Base-by-base conservation (phyloP, 805 yeast genomes). In the Cyberlindnera maclurae region DNA sequence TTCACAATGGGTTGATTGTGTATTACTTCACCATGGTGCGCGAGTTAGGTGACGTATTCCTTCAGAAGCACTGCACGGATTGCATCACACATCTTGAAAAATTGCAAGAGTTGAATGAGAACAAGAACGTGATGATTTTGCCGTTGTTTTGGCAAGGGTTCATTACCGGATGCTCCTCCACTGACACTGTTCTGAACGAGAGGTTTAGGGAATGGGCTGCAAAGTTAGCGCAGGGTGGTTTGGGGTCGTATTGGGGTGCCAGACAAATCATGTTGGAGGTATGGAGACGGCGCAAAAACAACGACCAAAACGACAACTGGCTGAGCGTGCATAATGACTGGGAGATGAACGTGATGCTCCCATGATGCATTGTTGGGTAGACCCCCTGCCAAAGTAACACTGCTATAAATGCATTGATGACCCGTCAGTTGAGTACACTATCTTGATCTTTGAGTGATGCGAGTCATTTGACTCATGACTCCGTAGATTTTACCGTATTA, bases 111-210 rank as follows among this genome's bases (percentile, higher is more conserved):
- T 62, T 84, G 35, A 76, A 80, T 26, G 70, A 71, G 6, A 45
- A 47, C 3, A 58, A 63, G 13, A 61, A 68, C 15, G 77, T 74
- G 18, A 77, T 80, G 1, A 71, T 81, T 15, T 75, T 81, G 27
- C 95, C 96, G 4, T 63, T 85, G 26, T 77, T 85, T 50, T 87
- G 95, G 93, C 90, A 83, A 53, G 94, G 93, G 0, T 87, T 87
- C 49, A 80, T 87, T 32, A 88, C 90, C 1, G 95, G 94, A 0
- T 81, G 93, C 51, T 87, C 83, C 44, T 81, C 88, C 10, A 71
- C 74, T 42, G 74, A 79, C 5, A 49, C 59, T 1, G 67, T 65
- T 27, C 59, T 79, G 28, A 90, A 83, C 46, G 61, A 69, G 42
- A 79, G 86, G 31, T 85, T 75, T 60, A 79, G 76, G 52, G 65